These are phyloP conservation scores for Mycena latifolia DNA, from an alignment of 768 basidiomycete species.

Conservation along the genomic window DNA sequence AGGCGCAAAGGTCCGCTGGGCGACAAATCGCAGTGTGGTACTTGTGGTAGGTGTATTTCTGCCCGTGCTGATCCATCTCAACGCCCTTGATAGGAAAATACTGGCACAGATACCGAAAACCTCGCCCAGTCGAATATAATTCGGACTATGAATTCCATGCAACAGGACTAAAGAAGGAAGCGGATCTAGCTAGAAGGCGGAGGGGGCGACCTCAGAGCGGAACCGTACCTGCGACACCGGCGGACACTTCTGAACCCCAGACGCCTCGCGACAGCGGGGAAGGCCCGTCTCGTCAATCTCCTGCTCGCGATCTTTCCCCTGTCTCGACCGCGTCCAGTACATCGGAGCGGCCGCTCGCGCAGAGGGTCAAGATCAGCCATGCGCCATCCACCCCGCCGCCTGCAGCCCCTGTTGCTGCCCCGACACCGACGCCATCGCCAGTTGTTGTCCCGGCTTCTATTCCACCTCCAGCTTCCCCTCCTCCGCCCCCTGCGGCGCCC, in stretches of 20 bases:
- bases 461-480: conserved; percentile 19
- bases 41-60: conserved; percentile 78
- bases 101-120: conserved; percentile 89
- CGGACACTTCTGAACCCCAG: conserved; percentile 61
- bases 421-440: conserved; percentile 24
- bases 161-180: conserved; percentile 63
- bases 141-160: conserved; percentile 78
- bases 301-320: conserved; percentile 70
- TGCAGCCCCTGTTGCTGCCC: conserved; percentile 3
- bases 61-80: conserved; percentile 21
- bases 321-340: conserved; percentile 81
- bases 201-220: conserved; percentile 62
- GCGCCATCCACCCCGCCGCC: conserved; percentile 41
- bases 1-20: conserved; percentile 91
- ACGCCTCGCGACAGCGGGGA: conserved; percentile 57
- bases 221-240: conserved; percentile 53
- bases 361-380: conserved; percentile 63
- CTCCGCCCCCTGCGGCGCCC: conserved; percentile 10
- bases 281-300: conserved; percentile 48
- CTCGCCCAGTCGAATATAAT: conserved; percentile 85
- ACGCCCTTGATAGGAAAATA: conserved; percentile 74
- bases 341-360: conserved; percentile 81
- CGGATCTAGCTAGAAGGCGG: conserved; percentile 64
- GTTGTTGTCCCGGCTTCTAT: conserved; percentile 37
- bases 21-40: conserved; percentile 90